A percentile compares a stretch with the other conserved stretches of the same genome.
phyloP scores from a whole-genome alignment of 768 basidiomycete species.

The Lactifluus piperatus region DNA sequence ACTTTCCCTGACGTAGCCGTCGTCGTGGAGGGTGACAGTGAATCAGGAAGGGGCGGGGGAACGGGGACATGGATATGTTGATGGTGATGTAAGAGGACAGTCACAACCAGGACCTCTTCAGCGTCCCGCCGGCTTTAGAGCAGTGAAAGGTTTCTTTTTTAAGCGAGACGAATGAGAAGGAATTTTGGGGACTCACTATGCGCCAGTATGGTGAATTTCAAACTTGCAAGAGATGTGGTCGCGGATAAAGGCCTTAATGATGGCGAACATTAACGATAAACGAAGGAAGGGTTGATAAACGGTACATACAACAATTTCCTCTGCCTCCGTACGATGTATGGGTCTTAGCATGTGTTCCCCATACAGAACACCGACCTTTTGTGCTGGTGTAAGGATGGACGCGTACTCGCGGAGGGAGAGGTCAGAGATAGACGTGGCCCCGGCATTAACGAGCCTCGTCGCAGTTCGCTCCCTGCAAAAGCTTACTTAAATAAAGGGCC shows the following conservation, averaged over 20 bases:
- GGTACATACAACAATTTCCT: conserved; percentile 36
- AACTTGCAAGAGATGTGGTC: conserved; percentile 39
- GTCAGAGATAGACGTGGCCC: conserved; percentile 38
- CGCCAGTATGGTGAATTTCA: conserved; percentile 43
- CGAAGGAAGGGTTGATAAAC: background rate
- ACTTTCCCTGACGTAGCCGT: background rate
- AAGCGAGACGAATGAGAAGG: background rate
- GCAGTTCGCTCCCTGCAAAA: conserved; percentile 27
- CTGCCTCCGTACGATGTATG: conserved; percentile 35
- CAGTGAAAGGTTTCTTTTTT: background rate
- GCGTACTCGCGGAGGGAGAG: conserved; percentile 31
- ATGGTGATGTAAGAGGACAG: conserved; percentile 39
- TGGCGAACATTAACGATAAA: background rate
- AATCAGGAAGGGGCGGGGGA: conserved; percentile 25
- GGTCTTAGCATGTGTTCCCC: conserved; percentile 30
- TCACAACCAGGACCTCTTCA: conserved; percentile 29
- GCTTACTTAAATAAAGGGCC: background rate
- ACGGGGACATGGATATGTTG: conserved; percentile 36
- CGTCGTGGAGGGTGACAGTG: background rate
- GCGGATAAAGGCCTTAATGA: conserved; percentile 39
- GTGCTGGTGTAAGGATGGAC: conserved; percentile 31
- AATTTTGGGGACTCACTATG: conserved; percentile 39
- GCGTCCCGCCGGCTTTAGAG: conserved; percentile 40
- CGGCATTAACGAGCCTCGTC: conserved; percentile 39
- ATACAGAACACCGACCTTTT: conserved; percentile 35